phyloP scores from a whole-genome alignment of 805 yeast genomes.

The Dipodascopsis uninucleata region DNA sequence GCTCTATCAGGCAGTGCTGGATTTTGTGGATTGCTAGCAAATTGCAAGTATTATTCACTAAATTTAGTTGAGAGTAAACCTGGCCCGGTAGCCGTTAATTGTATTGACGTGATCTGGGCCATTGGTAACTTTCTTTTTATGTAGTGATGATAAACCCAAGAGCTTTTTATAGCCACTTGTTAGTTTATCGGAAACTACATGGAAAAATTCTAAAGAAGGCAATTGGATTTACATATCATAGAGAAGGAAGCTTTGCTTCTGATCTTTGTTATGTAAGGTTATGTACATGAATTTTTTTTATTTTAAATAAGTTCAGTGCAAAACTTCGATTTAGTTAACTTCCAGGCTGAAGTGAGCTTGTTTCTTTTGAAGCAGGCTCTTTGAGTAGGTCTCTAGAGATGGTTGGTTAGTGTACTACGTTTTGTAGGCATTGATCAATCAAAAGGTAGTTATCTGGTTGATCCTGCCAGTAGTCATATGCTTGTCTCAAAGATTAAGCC shows the following conservation, averaged over 20 bases:
- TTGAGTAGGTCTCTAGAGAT: slow-evolving; percentile 17
- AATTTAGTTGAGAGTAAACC: slow-evolving; percentile 28
- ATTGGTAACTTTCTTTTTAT: slow-evolving; percentile 29
- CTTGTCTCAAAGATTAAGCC: slow-evolving; percentile 53
- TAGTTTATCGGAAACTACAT: slow-evolving; percentile 20
- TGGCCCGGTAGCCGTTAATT: slow-evolving; percentile 26
- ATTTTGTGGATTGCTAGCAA: slow-evolving; percentile 35
- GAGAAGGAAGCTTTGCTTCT: background rate
- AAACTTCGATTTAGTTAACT: slow-evolving; percentile 1
- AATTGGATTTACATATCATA: slow-evolving; percentile 17
- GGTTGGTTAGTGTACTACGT: background rate
- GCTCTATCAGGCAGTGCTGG: slow-evolving; percentile 27
- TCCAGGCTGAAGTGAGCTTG: slow-evolving; percentile 2
- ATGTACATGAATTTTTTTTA: too few species aligned
- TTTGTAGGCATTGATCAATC: background rate
- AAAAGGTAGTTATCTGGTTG: slow-evolving; percentile 44
- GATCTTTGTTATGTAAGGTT: background rate
- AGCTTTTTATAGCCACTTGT: too few species aligned
- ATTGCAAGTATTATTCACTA: slow-evolving; percentile 32
- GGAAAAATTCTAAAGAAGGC: slow-evolving; percentile 31
- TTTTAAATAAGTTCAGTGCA: background rate
- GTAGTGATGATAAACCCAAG: slow-evolving; percentile 14
- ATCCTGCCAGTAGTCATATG: slow-evolving; percentile 53
- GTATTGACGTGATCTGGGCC: slow-evolving; percentile 22
- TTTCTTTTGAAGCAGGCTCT: background rate